Percentiles rank a stretch among this genome's conserved stretches.
phyloP scores from a whole-genome alignment of 1,139 yeast species.

The Yamadazyma dendronema region DNA sequence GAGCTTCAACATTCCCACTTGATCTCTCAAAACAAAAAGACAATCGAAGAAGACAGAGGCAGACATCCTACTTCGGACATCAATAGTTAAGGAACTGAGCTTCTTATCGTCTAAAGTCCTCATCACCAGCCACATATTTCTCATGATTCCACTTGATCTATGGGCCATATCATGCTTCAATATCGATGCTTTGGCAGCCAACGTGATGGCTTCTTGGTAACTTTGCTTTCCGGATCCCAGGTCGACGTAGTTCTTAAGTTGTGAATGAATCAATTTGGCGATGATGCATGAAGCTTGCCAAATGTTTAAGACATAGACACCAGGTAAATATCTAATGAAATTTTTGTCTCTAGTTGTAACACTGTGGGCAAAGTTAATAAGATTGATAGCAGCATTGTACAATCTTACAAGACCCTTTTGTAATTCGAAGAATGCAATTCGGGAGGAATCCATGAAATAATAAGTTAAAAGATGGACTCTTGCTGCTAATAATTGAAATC shows the following conservation, averaged over 20 bases:
- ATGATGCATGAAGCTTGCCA: slow-evolving; percentile 94
- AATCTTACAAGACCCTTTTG: slow-evolving; percentile 73
- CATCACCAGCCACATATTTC: slow-evolving; percentile 89
- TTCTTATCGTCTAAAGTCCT: slow-evolving; percentile 52
- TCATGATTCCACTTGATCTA: slow-evolving; percentile 90
- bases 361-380: slow-evolving; percentile 63
- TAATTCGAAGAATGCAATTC: slow-evolving; percentile 58
- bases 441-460: slow-evolving; percentile 67
- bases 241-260: slow-evolving; percentile 65
- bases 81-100: slow-evolving; percentile 41
- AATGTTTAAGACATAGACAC: slow-evolving; percentile 71
- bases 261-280: slow-evolving; percentile 74
- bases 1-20: slow-evolving; percentile 79
- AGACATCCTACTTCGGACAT: slow-evolving; percentile 79
- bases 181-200: slow-evolving; percentile 78
- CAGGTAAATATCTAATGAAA: slow-evolving; percentile 78
- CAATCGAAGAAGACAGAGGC: slow-evolving; percentile 93
- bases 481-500: slow-evolving; percentile 66
- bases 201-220: slow-evolving; percentile 66
- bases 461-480: slow-evolving; percentile 79
- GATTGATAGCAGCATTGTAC: slow-evolving; percentile 73
- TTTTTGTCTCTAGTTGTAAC: slow-evolving; percentile 60
- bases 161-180: slow-evolving; percentile 90
- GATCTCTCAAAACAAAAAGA: slow-evolving; percentile 76
- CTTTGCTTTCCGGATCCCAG: slow-evolving; percentile 68